phyloP scores from a whole-genome alignment of 495 filamentous ascomycete species.

The Trichoderma erinaceum region DNA sequence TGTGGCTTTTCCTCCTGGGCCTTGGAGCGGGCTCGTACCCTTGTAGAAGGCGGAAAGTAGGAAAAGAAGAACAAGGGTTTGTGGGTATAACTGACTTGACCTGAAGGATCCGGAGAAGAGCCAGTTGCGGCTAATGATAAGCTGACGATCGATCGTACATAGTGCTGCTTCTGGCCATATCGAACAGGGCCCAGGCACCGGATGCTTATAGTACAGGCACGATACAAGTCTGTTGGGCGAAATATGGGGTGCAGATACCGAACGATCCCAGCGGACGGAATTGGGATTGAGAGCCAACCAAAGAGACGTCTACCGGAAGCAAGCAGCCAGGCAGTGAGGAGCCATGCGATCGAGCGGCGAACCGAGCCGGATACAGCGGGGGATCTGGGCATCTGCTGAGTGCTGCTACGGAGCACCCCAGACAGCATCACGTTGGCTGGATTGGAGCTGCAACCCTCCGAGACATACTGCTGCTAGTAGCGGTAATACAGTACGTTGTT shows the following conservation, averaged over 20 bases:
- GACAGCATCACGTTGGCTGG: background rate
- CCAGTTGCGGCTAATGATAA: slow-evolving; percentile 9
- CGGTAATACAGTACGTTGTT: background rate
- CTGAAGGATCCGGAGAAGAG: background rate
- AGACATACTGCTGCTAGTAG: background rate
- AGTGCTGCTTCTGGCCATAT: background rate
- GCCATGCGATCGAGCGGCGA: slow-evolving; percentile 6
- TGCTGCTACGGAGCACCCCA: background rate
- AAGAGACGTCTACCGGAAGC: background rate
- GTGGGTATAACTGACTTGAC: background rate
- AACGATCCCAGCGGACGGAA: background rate
- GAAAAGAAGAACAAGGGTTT: background rate
- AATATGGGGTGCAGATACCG: slow-evolving; percentile 10
- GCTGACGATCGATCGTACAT: slow-evolving; percentile 1
- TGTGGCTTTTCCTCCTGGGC: background rate
- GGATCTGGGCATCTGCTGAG: background rate
- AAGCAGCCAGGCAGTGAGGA: background rate
- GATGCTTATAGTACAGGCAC: background rate
- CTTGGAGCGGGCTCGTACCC: background rate
- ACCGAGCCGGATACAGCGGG: slow-evolving; percentile 12
- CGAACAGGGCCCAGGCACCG: background rate
- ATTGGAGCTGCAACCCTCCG: background rate
- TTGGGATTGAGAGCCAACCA: background rate
- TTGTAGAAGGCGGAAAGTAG: slow-evolving; percentile 2
- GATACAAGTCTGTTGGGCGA: background rate